Conservation (phyloP, 2,329 filamentous ascomycete genomes). For the Diaporthe eres region DNA sequence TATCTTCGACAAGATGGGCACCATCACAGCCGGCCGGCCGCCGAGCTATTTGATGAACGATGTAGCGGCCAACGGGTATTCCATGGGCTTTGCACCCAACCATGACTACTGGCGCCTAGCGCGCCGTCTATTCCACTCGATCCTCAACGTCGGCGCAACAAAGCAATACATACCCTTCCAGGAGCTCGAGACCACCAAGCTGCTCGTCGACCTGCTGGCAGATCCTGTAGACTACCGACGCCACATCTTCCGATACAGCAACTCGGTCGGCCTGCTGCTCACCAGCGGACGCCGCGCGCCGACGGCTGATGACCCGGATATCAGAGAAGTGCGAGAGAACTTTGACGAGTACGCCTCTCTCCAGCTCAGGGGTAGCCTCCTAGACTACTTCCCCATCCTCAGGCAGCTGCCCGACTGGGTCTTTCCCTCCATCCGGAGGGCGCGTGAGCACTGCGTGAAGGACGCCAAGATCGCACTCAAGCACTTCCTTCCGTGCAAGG, state of each 20-base stretch:
- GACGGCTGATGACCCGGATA: not conserved
- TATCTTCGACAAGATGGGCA: conserved; percentile 17
- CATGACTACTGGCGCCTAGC: conserved; percentile 10
- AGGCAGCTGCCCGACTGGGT: not conserved
- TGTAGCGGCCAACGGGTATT: not conserved
- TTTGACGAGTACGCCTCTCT: not conserved
- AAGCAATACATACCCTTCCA: conserved; percentile 5
- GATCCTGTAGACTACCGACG: not conserved
- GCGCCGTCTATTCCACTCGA: not conserved
- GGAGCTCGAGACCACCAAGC: conserved; percentile 14
- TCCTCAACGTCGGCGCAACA: conserved; percentile 9
- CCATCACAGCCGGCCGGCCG: conserved; percentile 2
- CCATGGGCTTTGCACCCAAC: conserved; percentile 5
- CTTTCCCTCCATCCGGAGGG: conserved; percentile 1
- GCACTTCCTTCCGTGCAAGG: conserved; percentile 1
- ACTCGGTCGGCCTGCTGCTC: not conserved
- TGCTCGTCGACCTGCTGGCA: not conserved
- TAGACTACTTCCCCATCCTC: not conserved
- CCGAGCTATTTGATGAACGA: conserved; percentile 8
- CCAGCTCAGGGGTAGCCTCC: not conserved
- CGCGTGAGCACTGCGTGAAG: conserved; percentile 3
- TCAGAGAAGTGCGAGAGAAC: not conserved
- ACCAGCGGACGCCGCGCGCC: not conserved
- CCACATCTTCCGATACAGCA: conserved; percentile 12
- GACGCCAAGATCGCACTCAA: conserved; percentile 15